Base-by-base conservation (phyloP, 805 yeast species). In the Phaffomyces opuntiae region DNA sequence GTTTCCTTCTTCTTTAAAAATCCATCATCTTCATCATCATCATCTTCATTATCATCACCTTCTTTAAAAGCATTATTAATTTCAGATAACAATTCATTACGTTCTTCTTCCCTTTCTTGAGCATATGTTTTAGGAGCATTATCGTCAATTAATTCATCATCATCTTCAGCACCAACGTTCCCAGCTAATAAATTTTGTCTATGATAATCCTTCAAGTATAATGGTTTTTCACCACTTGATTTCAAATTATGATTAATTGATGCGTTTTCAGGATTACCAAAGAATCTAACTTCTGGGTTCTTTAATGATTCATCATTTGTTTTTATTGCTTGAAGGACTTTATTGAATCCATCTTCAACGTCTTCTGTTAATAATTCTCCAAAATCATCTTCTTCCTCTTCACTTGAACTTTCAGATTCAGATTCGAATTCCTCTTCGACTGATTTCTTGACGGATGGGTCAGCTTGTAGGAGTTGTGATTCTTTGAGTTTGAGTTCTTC, bases 141-240 rank as follows among this genome's bases (percentile, higher is more conserved):
- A 12, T 73, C 77, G 1, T 70, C 80, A 17, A 77, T 79, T 13
- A 73, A 80, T 24, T 71, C 71, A 35, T 70, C 72, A n/a, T 74
- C 80, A 26, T 71, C 72, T 36, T 70, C 72, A 21, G 75, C 77
- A 37, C 72, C 74, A 17, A 79, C 19, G 19, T 49, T 32, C 11
- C 90, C 91, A 4, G 81, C 71, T n/a, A 93, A 68, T 33, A 90
- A 64, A 53, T 80, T 84, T 80, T 79, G 78, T 62, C 98, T 75
- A 61, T 93, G 97, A 59, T 90, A 93, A 63, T 93, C 99, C 55
- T 90, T 89, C 64, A 93, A 75, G 62, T 83, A 87, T 46, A 93
- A 71, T 9, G 98, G 96, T 60, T 86, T 87, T 12, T 75, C 72
- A 49, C 62, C 48, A 3, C 50, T 50, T 1, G 46, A 59, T n/a